phyloP scores from a whole-genome alignment of 1,139 yeast species.

The Pichia sp. region DNA sequence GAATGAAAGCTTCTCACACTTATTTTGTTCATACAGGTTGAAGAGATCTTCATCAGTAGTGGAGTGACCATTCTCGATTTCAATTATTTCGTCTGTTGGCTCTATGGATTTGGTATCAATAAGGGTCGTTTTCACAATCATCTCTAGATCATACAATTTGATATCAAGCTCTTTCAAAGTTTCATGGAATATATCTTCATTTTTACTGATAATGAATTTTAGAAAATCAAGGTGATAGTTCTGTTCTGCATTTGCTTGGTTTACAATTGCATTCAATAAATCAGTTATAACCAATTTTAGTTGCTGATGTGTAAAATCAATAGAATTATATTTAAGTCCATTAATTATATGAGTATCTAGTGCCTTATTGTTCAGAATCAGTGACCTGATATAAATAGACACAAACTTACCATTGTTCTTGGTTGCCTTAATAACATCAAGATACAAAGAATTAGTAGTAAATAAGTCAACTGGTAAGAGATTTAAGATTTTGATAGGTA shows the following conservation, averaged over 20 bases:
- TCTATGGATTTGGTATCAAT: conserved; percentile 23
- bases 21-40: conserved; percentile 22
- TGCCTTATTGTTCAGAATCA: conserved; percentile 21
- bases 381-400: conserved; percentile 24
- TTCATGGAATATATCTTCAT: conserved; percentile 36
- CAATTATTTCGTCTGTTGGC: conserved; percentile 29
- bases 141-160: conserved; percentile 53
- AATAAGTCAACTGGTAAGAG: conserved; percentile 20
- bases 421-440: conserved; percentile 17
- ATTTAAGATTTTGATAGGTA: conserved; percentile 24
- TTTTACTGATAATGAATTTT: conserved; percentile 37
- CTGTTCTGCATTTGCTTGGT: conserved; percentile 24
- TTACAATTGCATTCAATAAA: conserved; percentile 24
- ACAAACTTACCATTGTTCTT: conserved; percentile 22
- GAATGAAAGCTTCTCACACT: conserved; percentile 32
- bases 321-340: conserved; percentile 10
- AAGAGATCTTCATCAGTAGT: conserved; percentile 12
- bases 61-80: conserved; percentile 19
- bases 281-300: conserved; percentile 27
- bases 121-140: conserved; percentile 56
- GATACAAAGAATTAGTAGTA: conserved; percentile 14
- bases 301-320: conserved; percentile 21
- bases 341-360: conserved; percentile 11
- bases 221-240: conserved; percentile 35
- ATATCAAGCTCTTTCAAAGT: conserved; percentile 35